A percentile compares a stretch with the other conserved stretches of the same genome.
phyloP scores from a whole-genome alignment of 148 eudicot species.

The Arctostaphylos glauca region DNA sequence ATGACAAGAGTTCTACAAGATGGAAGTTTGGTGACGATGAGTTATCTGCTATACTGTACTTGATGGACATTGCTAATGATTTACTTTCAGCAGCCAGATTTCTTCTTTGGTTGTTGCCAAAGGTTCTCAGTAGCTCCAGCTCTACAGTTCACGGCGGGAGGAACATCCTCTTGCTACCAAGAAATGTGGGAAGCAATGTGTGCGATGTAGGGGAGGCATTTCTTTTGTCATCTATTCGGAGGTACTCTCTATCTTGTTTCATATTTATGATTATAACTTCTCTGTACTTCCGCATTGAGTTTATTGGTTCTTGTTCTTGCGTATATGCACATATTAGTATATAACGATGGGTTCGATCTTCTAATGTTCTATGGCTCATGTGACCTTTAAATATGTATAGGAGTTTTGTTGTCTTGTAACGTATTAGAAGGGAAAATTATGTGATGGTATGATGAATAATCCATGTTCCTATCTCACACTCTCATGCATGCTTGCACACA shows the following conservation, averaged over 20 bases:
- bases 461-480: not conserved
- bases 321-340: not conserved
- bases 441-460: not conserved
- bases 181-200: constrained; percentile 60
- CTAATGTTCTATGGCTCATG: not conserved
- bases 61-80: constrained; percentile 77
- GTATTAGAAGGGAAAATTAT: not conserved
- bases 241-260: constrained; percentile 37
- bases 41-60: constrained; percentile 70
- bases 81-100: constrained; percentile 69
- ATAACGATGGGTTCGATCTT: not conserved
- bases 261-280: not conserved
- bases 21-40: constrained; percentile 99
- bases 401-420: not conserved
- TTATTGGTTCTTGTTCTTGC: constrained; percentile 2
- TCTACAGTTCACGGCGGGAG: constrained; percentile 64
- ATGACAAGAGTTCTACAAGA: constrained; percentile 48
- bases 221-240: constrained; percentile 73
- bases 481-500: too few species aligned
- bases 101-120: constrained; percentile 87
- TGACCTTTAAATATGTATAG: not conserved
- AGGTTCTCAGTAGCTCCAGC: constrained; percentile 47
- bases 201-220: constrained; percentile 88
- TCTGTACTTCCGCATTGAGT: not conserved
- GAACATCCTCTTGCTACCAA: constrained; percentile 53